Percentiles rank a stretch among this genome's conserved stretches.
phyloP scores from a whole-genome alignment of 768 basidiomycete genomes.

The Leucogyrophana mollusca region DNA sequence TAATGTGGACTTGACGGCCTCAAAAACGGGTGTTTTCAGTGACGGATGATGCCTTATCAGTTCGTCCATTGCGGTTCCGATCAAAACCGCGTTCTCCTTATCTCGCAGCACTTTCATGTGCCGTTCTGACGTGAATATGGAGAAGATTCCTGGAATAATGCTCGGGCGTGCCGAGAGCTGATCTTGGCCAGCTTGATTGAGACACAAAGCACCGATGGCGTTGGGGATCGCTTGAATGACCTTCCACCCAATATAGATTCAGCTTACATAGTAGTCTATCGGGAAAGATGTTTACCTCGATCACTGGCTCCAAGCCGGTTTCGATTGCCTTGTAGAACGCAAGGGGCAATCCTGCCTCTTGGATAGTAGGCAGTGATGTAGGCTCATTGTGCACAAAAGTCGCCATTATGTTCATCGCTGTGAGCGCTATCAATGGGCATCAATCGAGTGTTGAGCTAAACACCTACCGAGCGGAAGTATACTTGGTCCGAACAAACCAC shows the following conservation, averaged over 20 bases:
- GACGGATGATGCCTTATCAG: slow-evolving; percentile 94
- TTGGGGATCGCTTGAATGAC: slow-evolving; percentile 92
- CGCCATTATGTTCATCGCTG: slow-evolving; percentile 90
- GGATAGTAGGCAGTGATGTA: slow-evolving; percentile 87
- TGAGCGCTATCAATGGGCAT: slow-evolving; percentile 9
- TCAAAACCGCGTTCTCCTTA: slow-evolving; percentile 86
- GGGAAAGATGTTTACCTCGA: slow-evolving; percentile 58
- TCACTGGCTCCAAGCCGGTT: slow-evolving; percentile 77
- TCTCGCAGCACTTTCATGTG: slow-evolving; percentile 85
- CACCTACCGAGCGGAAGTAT: slow-evolving; percentile 79
- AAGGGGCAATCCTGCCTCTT: slow-evolving; percentile 88
- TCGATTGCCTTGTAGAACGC: slow-evolving; percentile 87
- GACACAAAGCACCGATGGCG: slow-evolving; percentile 92
- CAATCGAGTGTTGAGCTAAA: not conserved
- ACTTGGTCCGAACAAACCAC: slow-evolving; percentile 81
- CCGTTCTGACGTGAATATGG: slow-evolving; percentile 81
- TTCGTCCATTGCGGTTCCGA: slow-evolving; percentile 92
- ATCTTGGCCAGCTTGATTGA: slow-evolving; percentile 87
- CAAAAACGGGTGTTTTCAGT: slow-evolving; percentile 77
- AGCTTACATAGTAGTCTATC: not conserved
- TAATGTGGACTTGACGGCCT: slow-evolving; percentile 69
- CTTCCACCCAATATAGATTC: slow-evolving; percentile 35
- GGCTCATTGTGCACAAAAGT: slow-evolving; percentile 99
- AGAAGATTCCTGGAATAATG: slow-evolving; percentile 83
- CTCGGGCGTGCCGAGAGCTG: slow-evolving; percentile 74